phyloP scores from a whole-genome alignment of 2,329 filamentous ascomycete species.

The Ascochyta koolunga region DNA sequence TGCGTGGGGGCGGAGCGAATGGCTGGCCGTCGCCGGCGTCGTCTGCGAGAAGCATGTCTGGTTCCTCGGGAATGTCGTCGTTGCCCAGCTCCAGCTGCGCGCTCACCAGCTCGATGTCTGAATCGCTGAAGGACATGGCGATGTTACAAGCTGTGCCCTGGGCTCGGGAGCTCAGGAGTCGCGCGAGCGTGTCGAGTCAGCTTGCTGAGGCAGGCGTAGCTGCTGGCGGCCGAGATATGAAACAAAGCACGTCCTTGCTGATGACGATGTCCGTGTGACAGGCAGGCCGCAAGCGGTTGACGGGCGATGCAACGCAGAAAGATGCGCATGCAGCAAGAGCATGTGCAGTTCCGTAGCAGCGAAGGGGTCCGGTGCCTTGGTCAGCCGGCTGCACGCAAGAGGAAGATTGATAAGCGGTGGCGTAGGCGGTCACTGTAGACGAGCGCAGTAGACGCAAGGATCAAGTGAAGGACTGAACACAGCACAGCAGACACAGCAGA shows the following conservation, averaged over 20 bases:
- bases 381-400: conserved; percentile 10
- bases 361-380: conserved; percentile 21
- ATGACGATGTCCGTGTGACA: conserved; percentile 26
- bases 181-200: conserved; percentile 30
- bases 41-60: conserved; percentile 50
- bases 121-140: conserved; percentile 42
- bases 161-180: conserved; percentile 13
- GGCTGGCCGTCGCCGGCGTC: conserved; percentile 48
- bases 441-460: conserved; percentile 21
- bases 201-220: conserved; percentile 16
- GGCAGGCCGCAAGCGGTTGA: conserved; percentile 28
- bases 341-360: conserved; percentile 21
- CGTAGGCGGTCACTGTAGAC: conserved; percentile 1
- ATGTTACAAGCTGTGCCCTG: conserved; percentile 7
- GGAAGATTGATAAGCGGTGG: conserved; percentile 19
- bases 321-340: conserved; percentile 27
- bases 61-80: conserved; percentile 51
- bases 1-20: conserved; percentile 73
- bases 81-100: conserved; percentile 36
- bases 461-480: conserved; percentile 9
- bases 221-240: conserved; percentile 27
- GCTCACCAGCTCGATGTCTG: conserved; percentile 41
- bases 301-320: conserved; percentile 12
- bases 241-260: conserved; percentile 40
- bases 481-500: conserved; percentile 13